Evolutionary conservation across 495 filamentous ascomycete genomes (phyloP).

Genomic region (Pyronema domesticum): DNA sequence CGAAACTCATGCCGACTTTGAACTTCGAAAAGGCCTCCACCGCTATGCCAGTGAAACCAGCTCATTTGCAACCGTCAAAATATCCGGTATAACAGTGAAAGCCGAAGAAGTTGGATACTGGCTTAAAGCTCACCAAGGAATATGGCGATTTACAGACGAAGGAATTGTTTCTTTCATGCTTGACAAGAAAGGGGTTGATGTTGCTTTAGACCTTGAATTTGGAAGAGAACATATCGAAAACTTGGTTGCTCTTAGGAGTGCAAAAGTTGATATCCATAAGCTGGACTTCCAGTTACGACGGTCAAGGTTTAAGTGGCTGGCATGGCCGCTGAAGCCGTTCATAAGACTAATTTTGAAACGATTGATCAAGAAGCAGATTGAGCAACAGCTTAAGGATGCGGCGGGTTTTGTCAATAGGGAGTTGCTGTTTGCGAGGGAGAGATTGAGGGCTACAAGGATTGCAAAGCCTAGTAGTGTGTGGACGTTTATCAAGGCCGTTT

Average conservation of each 20-base stretch:
- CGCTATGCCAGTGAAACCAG: constrained; percentile 41
- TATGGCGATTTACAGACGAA: constrained; percentile 54
- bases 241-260: constrained; percentile 57
- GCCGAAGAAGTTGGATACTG: constrained; percentile 77
- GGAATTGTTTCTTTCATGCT: constrained; percentile 72
- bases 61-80: constrained; percentile 52
- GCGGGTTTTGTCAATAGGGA: constrained; percentile 66
- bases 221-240: constrained; percentile 55
- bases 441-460: constrained; percentile 68
- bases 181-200: constrained; percentile 71
- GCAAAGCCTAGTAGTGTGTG: constrained; percentile 59
- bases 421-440: constrained; percentile 66
- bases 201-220: constrained; percentile 67
- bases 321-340: constrained; percentile 73
- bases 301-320: constrained; percentile 55
- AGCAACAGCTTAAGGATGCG: constrained; percentile 46
- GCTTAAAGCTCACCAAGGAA: constrained; percentile 48
- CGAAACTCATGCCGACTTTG: constrained; percentile 68
- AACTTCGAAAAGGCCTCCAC: constrained; percentile 63
- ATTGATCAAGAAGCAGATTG: constrained; percentile 61
- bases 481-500: constrained; percentile 66
- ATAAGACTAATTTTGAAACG: constrained; percentile 64
- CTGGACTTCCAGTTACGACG: constrained; percentile 58
- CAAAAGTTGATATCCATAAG: constrained; percentile 69
- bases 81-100: constrained; percentile 62